Base-by-base conservation (phyloP, 2,329 filamentous ascomycete species). In the Trichoderma semiorbis region DNA sequence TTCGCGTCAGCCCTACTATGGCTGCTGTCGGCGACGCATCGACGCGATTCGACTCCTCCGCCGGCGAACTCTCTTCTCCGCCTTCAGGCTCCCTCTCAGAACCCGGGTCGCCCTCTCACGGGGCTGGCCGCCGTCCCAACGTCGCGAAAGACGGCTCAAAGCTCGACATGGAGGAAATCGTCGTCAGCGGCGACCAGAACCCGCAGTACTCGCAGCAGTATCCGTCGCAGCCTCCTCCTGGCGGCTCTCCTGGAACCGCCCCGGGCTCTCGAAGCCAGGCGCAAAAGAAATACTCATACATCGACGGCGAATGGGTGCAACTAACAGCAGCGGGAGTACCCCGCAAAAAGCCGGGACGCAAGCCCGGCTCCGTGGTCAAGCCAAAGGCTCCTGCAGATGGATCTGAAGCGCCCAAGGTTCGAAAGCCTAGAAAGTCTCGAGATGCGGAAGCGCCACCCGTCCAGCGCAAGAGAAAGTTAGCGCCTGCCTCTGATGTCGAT, bases 311-410 rank as follows among this genome's bases (percentile, higher is more conserved):
- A 76, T 80, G 80, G 75, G 84, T 86, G 32, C 84, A 83, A 73
- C 80, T 90, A 67, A 90, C 87, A 0, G 87, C 88, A 30, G 87
- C 88, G 66, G 88, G 88, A 12, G 77, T 88, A 7, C 87, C 88
- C 0, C 82, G 89, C 5, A 90, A 90, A 81, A 91, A 91, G 81
- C 88, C 89, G 24, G 89, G 89, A 26, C 86, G 89, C 64, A 91
- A 91, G 78, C 88, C 89, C 77, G 92, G 86, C 77, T 88, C 83
- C 73, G 85, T 81, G 69, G 79, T 85, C 63, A 87, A 86, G 76
- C 79, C 81, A 71, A 84, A 83, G 78, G 78, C 61, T 16, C 80
- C 72, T 82, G 81, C 62, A 80, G 80, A 82, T 21, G 72, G 70
- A 21, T 39, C 73, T 26, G 83, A 86, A 16, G 82, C 82, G 26